Evolutionary conservation across 2,329 filamentous ascomycete species (phyloP), one percentile per base, ranked within the genome.

Genomic region (Colletotrichum lentis): DNA sequence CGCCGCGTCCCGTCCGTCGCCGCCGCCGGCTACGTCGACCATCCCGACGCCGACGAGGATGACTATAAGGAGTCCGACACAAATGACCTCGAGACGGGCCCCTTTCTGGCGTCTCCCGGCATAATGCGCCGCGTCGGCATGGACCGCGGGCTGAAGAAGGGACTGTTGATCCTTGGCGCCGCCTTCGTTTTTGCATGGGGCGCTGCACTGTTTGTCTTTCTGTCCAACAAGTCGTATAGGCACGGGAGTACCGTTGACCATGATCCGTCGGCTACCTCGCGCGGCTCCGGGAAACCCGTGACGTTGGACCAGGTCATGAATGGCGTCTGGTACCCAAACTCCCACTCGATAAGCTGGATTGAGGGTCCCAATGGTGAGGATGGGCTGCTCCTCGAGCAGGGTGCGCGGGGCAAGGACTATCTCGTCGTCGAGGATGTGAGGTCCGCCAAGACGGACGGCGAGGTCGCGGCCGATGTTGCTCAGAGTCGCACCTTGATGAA

Each of bases 341-440:
- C 80, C 52, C 89, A 93, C 70, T 85, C 84, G 37, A 91, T 96
- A 70, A 86, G 86, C 71, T 96, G 93, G 93, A 91, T 96, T 57
- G 84, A 86, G 37, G 91, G 92, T 0, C 86, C 91, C 0, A 82
- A 89, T 54, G 91, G 90, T 16, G 89, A 93, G 76, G 96, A 99
- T 76, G 96, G 96, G 1, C 78, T 98, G 67, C 78, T 99, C 71
- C 85, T 99, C 22, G 91, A 97, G 78, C 85, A 87, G 74, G 88
- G 84, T 58, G 86, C 84, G 0, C 74, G 77, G 1, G 88, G 85
- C 5, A 89, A 92, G 73, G 89, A 90, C 67, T 98, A 91, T 73
- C 81, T 99, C 62, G 87, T 96, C 1, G 92, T 97, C 0, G 91
- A 97, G 76, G 93, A 98, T 77, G 90, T 99, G 61, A 88, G 90